Base-by-base conservation (phyloP, 2,329 filamentous ascomycete species). In the Aspergillus quadricinctus region DNA sequence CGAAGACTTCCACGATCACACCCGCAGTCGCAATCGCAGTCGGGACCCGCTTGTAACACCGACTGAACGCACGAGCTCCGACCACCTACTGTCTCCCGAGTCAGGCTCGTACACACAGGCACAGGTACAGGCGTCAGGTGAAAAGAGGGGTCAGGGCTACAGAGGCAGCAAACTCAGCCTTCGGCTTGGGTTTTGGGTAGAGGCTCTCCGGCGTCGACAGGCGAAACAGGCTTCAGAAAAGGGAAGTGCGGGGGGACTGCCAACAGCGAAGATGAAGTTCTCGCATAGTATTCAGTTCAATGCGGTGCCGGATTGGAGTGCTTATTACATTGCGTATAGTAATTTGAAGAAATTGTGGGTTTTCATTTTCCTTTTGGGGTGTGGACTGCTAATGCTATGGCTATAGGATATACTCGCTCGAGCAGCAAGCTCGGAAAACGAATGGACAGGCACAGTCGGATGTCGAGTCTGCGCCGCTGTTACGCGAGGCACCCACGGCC, bases 251-350 rank as follows among this genome's bases (percentile, higher is more conserved):
- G 29, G 55, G 3, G 60, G 89, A 66, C 80, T 87, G 66, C n/a
- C n/a, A n/a, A 83, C 81, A 64, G 87, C 89, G 85, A 90, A 91
- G 71, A 99, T 99, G 94, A 97, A 97, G 87, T 99, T 99, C 82
- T 97, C 93, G 19, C 94, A 99, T 75, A 97, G 93, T 77, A 88
- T 99, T 67, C 94, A 99, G 81, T 99, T 99, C 79, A 99, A 99
- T 80, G 92, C 94, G 61, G 94, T 99, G 66, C 94, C 94, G n/a
- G 94, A 99, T 77, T 99, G 94, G 94, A 97, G 91, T 80, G 92
- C 88, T 68, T 87, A 97, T 76, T 99, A 99, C 76, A 95, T 99
- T 71, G 90, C 92, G 58, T 99, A 99, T 77, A 97, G 92, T 78
- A 97, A 97, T 70, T 83, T 99, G 66, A 99, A 99, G 82, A 99